phyloP scores from a whole-genome alignment of 2,329 filamentous ascomycete genomes.

The Colletotrichum sojae region DNA sequence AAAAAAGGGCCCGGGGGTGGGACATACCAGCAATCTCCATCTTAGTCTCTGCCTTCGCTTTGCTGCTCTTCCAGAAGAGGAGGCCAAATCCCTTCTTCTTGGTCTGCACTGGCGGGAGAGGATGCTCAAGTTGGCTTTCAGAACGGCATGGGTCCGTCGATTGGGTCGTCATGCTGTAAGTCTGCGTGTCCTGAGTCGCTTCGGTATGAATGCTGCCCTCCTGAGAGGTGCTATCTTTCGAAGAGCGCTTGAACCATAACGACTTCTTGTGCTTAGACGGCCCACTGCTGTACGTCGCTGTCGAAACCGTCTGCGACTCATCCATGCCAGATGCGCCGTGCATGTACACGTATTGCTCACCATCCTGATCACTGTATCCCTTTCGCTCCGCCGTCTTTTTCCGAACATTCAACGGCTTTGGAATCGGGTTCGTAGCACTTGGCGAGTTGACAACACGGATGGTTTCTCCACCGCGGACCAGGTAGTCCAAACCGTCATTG shows the following conservation, averaged over 20 bases:
- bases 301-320: conserved; percentile 41
- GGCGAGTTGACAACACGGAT: conserved; percentile 70
- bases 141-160: conserved; percentile 38
- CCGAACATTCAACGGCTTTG: conserved; percentile 58
- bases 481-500: conserved; percentile 57
- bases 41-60: conserved; percentile 56
- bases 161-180: conserved; percentile 37
- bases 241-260: conserved; percentile 66
- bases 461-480: conserved; percentile 63
- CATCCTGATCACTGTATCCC: background rate
- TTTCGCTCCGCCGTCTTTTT: conserved; percentile 51
- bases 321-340: conserved; percentile 43
- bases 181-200: conserved; percentile 31
- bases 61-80: conserved; percentile 69
- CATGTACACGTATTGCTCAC: conserved; percentile 47
- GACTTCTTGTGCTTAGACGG: conserved; percentile 60
- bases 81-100: conserved; percentile 67
- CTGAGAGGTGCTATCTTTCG: conserved; percentile 52
- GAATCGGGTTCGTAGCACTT: conserved; percentile 52
- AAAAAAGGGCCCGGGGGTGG: background rate
- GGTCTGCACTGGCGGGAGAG: conserved; percentile 34
- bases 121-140: conserved; percentile 13
- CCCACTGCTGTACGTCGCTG: conserved; percentile 39
- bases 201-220: conserved; percentile 40
- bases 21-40: conserved; percentile 62